Evolutionary conservation across 1,284 basidiomycete genomes (phyloP), one percentile per base, ranked within the genome.

Genomic region (Naganishia liquefaciens): DNA sequence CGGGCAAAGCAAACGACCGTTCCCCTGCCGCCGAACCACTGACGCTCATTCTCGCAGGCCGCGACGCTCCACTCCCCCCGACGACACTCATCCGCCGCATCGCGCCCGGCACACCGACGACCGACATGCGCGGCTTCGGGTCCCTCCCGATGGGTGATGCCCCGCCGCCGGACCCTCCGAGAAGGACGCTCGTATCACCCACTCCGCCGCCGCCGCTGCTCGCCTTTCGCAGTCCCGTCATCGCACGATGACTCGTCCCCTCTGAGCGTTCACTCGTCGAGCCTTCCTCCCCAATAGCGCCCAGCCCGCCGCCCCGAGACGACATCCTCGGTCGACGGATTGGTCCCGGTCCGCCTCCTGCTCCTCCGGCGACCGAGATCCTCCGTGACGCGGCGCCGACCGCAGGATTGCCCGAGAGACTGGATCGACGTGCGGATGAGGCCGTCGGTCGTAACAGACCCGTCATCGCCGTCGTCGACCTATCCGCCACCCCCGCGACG

Each of bases 271-370:
- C 33, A 13, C 33, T 37, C 33, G 54, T 43, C 17, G 54, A 25
- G 28, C 54, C 54, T 46, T 55, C 54, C 44, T 55, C 54, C 40
- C 54, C 42, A 28, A 55, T 55, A 40, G 54, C 54, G 21, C 54
- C 54, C 19, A 55, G 27, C 19, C 42, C 42, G 17, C 42, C 42
- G 17, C 54, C 54, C 40, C 54, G 54, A 5, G 39, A 43, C 23
- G 54, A 55, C 37, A 55, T 40, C 25, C 54, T 55, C 40, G 54
- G 25, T 1, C 54, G 21, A 6, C 54, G 15, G 39, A 55, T 55
- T 23, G 54, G 54, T 19, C 54, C 54, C 15, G 54, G 54, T 40
- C 54, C 54, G 23, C 54, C 42, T 21, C 11, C 53, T 28, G 39
- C 37, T 25, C 13, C 39, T 17, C 25, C 53, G 21, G 21, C 54